phyloP scores from a whole-genome alignment of 306 rosid genomes.

The Canavalia ensiformis region DNA sequence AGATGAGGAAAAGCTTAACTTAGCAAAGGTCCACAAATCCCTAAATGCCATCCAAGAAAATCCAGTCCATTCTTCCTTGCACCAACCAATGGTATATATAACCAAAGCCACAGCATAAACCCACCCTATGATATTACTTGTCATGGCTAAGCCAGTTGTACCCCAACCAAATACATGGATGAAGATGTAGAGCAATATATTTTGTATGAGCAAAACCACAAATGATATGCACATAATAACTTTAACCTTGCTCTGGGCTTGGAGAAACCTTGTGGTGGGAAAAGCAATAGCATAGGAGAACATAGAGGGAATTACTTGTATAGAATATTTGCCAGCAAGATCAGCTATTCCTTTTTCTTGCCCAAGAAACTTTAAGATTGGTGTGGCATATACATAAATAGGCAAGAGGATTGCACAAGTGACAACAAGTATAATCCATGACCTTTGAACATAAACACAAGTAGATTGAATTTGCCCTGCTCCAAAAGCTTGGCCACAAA shows the following conservation, averaged over 20 bases:
- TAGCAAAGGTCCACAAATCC: conserved; percentile 72
- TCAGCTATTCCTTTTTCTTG: conserved; percentile 70
- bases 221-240: conserved; percentile 65
- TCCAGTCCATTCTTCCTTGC: conserved; percentile 82
- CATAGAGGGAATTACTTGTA: conserved; percentile 61
- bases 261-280: conserved; percentile 69
- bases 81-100: conserved; percentile 69
- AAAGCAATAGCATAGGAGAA: conserved; percentile 65
- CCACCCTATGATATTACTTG: conserved; percentile 66
- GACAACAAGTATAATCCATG: conserved; percentile 61
- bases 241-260: conserved; percentile 74
- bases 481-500: conserved; percentile 89
- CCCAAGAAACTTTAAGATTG: conserved; percentile 69
- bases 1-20: conserved; percentile 62
- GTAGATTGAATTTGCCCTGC: conserved; percentile 71
- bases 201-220: conserved; percentile 54
- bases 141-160: conserved; percentile 68
- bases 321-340: conserved; percentile 65
- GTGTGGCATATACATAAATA: conserved; percentile 61
- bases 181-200: conserved; percentile 63
- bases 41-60: conserved; percentile 71
- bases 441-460: conserved; percentile 78
- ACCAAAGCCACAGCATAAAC: conserved; percentile 51
- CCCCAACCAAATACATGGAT: conserved; percentile 61
- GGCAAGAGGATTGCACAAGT: conserved; percentile 67